Evolutionary conservation across 768 basidiomycete species (phyloP), one percentile per base, ranked within the genome.

Genomic region (Kwoniella bestiolae): DNA sequence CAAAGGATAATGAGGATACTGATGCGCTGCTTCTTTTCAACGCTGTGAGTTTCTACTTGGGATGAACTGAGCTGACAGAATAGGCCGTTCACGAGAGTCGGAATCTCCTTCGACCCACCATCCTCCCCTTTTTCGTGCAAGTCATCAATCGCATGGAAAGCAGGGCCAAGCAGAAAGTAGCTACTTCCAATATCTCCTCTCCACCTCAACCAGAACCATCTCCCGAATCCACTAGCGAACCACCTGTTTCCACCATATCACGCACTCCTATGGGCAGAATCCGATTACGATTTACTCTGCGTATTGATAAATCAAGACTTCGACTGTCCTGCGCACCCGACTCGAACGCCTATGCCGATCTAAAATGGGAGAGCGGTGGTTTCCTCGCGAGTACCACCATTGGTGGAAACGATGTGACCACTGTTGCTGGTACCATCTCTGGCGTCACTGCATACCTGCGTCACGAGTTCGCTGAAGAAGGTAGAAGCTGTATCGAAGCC

Each of bases 341-440:
- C 74, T 91, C 93, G 56, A 92, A 94, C 68, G 94, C 96, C n/a
- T 85, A 90, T 45, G 92, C 91, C 14, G 89, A 89, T 1, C 76
- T 96, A 34, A 86, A 91, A 51, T 98, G 95, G 95, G 90, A 95
- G 59, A 94, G 91, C 71, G 95, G 95, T 45, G 94, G 93, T 0
- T 94, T 97, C 75, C 82, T 93, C 53, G 80, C 94, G 59, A 90
- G 87, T 71, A 83, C 92, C 44, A 86, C 89, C 38, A 90, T 93
- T 1, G 88, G 88, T 2, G 87, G 87, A 52, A 84, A 86, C n/a
- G 87, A 85, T 52, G 83, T 90, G 11, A 62, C 67, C 34, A 86
- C 87, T 11, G 88, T 96, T 69, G 88, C 89, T 0, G 91, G 90
- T 5, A 87, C 86, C 56, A 87, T 96, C 9, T 89, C 89, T 18